phyloP scores from a whole-genome alignment of 2,329 filamentous ascomycete species.

The Alternaria angustiovoidea region DNA sequence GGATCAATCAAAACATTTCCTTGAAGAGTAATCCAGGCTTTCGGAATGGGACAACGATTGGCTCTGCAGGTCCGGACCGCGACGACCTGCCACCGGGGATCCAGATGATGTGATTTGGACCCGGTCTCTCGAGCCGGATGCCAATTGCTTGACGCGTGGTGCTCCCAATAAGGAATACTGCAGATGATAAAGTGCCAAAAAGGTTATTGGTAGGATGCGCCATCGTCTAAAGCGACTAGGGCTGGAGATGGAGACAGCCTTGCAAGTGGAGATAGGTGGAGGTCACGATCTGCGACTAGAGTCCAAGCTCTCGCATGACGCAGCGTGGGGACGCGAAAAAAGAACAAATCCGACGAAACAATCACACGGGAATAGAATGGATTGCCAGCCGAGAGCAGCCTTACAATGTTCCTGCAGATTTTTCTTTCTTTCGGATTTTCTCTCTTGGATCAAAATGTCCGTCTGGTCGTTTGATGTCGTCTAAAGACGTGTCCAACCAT shows the following conservation, averaged over 20 bases:
- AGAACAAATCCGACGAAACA: conserved; percentile 1
- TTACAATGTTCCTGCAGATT: not conserved
- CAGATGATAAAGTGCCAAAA: not conserved
- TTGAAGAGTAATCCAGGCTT: not conserved
- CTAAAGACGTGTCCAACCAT: not conserved
- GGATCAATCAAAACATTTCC: not conserved
- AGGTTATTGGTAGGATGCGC: conserved; percentile 3
- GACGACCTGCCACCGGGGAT: not conserved
- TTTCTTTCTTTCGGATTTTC: not conserved
- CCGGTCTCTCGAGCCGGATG: not conserved
- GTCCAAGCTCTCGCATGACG: conserved; percentile 8
- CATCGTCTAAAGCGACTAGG: not conserved
- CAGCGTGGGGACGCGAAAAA: not conserved
- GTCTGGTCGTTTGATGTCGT: not conserved
- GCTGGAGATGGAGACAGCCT: not conserved
- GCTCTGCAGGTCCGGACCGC: not conserved
- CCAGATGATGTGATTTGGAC: not conserved
- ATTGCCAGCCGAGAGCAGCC: not conserved
- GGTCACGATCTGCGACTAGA: conserved; percentile 8
- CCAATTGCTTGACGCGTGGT: not conserved
- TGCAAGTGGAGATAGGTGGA: conserved; percentile 2
- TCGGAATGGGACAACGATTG: not conserved
- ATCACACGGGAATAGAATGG: too few relatives aligned
- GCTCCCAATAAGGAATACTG: conserved; percentile 7
- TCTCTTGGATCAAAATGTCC: not conserved